phyloP scores from a whole-genome alignment of 768 basidiomycete species.

The Pleurotus giganteus region DNA sequence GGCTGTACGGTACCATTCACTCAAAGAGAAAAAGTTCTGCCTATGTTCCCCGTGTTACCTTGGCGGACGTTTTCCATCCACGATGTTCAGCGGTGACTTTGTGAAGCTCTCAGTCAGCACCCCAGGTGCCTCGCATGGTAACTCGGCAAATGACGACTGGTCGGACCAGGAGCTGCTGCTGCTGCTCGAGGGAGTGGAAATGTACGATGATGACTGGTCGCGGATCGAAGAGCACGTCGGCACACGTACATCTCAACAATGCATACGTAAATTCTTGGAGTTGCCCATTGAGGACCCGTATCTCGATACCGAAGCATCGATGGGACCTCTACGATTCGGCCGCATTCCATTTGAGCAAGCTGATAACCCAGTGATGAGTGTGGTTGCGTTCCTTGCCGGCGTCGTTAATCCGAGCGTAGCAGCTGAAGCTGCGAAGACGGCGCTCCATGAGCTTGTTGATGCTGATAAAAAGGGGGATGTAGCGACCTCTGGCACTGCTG shows the following conservation, averaged over 20 bases:
- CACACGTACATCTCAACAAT: slow-evolving; percentile 89
- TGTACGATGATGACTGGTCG: slow-evolving; percentile 98
- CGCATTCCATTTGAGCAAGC: slow-evolving; percentile 89
- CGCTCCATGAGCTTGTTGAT: slow-evolving; percentile 77
- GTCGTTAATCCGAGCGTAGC: slow-evolving; percentile 90
- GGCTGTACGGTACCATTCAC: slow-evolving; percentile 81
- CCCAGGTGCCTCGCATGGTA: slow-evolving; percentile 38
- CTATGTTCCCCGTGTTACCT: slow-evolving; percentile 93
- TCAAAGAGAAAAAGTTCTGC: slow-evolving; percentile 90
- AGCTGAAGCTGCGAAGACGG: slow-evolving; percentile 90
- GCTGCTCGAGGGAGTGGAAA: slow-evolving; percentile 94
- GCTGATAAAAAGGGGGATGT: slow-evolving; percentile 41
- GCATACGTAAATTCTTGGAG: slow-evolving; percentile 92
- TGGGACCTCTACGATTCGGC: slow-evolving; percentile 73
- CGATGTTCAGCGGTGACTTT: slow-evolving; percentile 97
- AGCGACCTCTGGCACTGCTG: slow-evolving; percentile 12
- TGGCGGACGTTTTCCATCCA: slow-evolving; percentile 94
- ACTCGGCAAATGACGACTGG: slow-evolving; percentile 66
- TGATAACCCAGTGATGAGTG: slow-evolving; percentile 98
- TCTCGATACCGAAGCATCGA: slow-evolving; percentile 70
- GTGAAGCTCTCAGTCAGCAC: slow-evolving; percentile 67
- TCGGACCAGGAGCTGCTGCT: slow-evolving; percentile 85
- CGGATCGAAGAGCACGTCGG: slow-evolving; percentile 92
- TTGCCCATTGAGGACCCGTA: slow-evolving; percentile 97
- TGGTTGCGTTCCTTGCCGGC: slow-evolving; percentile 94